Conservation (phyloP, 1,284 basidiomycete genomes). For the Moesziomyces parantarcticus region DNA sequence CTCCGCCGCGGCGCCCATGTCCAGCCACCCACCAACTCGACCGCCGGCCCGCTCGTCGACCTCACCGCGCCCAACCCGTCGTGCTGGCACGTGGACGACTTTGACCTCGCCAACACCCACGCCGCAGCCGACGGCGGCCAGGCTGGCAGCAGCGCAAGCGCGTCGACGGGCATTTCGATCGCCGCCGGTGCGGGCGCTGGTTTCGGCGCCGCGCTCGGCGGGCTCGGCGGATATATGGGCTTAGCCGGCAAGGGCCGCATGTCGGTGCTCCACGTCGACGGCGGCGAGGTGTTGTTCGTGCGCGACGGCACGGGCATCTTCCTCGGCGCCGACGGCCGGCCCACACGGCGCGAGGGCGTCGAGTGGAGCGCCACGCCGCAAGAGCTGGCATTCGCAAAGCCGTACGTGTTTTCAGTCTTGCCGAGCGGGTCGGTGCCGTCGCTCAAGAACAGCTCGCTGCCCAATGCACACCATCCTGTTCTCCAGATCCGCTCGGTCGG, state of each 20-base stretch:
- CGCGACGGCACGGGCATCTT: constrained; percentile 71
- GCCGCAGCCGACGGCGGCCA: constrained; percentile 7
- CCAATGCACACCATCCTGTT: constrained; percentile 43
- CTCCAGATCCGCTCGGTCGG: constrained; percentile 55
- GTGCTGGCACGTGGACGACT: constrained; percentile 48
- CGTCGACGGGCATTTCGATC: constrained; percentile 28
- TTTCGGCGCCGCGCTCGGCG: constrained; percentile 68
- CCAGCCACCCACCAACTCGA: constrained; percentile 39
- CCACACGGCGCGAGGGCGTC: constrained; percentile 74
- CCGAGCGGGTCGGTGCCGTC: constrained; percentile 50
- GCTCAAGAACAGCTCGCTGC: constrained; percentile 31
- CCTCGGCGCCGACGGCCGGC: constrained; percentile 77
- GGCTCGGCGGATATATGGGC: constrained; percentile 88
- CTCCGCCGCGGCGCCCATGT: constrained; percentile 38
- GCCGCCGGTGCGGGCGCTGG: constrained; percentile 20
- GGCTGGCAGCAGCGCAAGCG: constrained; percentile 12
- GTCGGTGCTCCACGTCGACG: constrained; percentile 75
- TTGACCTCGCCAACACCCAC: constrained; percentile 30
- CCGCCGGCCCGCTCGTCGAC: constrained; percentile 44
- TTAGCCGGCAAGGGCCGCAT: constrained; percentile 77
- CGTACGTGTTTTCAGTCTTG: constrained; percentile 77
- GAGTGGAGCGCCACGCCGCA: constrained; percentile 85
- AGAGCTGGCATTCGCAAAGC: constrained; percentile 82
- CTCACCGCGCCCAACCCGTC: constrained; percentile 29
- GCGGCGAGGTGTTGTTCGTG: constrained; percentile 67